A percentile compares a stretch with the other conserved stretches of the same genome.
Conservation (phyloP, 805 yeast genomes). For the Metschnikowia gelsemii region DNA sequence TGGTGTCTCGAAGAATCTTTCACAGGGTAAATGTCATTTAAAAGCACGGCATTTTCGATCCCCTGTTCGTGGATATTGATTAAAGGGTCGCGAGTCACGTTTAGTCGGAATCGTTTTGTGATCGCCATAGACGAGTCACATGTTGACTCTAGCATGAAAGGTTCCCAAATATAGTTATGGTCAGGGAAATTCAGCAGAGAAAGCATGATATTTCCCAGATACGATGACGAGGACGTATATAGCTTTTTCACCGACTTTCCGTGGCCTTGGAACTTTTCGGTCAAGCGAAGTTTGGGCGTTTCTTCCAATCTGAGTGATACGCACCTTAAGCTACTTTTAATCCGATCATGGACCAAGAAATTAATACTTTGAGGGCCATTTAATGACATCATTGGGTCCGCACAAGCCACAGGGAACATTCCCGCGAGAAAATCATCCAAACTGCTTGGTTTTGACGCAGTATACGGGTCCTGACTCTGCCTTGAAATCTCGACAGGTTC, state of each 20-base stretch:
- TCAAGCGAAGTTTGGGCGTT: constrained; percentile 17
- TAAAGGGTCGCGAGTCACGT: constrained; percentile 19
- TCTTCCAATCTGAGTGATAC: constrained; percentile 21
- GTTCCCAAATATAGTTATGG: constrained; percentile 45
- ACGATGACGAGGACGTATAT: constrained; percentile 52
- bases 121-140: constrained; percentile 25
- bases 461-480: neutral
- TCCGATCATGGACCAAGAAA: constrained; percentile 37
- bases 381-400: neutral
- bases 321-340: constrained; percentile 35
- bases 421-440: neutral
- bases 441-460: neutral
- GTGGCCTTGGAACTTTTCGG: constrained; percentile 76
- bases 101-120: constrained; percentile 34
- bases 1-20: constrained; percentile 26
- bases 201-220: constrained; percentile 29
- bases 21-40: constrained; percentile 30
- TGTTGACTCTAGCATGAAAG: constrained; percentile 24
- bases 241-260: constrained; percentile 71
- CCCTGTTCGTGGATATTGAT: constrained; percentile 18
- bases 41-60: constrained; percentile 33
- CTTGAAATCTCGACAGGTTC: neutral
- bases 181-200: constrained; percentile 40
- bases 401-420: constrained; percentile 8
- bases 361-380: constrained; percentile 8